Conservation (phyloP, 2,329 filamentous ascomycete species). For the Colletotrichum sojae region DNA sequence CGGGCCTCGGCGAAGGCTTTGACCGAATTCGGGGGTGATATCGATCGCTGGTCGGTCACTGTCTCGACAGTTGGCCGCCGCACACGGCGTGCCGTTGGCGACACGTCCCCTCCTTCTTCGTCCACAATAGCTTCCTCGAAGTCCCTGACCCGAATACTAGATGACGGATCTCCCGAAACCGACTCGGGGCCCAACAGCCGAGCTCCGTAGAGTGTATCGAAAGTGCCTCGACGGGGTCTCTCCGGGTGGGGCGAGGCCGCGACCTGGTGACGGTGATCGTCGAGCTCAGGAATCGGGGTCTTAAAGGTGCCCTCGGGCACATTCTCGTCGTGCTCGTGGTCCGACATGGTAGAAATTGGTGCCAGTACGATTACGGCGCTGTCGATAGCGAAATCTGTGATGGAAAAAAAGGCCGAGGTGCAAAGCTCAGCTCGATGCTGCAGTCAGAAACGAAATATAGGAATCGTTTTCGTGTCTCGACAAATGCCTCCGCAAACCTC, state of each 20-base stretch:
- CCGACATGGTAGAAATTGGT: constrained; percentile 74
- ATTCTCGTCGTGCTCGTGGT: constrained; percentile 74
- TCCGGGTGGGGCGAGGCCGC: constrained; percentile 72
- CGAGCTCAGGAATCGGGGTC: constrained; percentile 83
- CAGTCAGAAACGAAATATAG: background rate
- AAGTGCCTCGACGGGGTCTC: constrained; percentile 77
- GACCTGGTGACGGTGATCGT: constrained; percentile 85
- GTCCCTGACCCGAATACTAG: constrained; percentile 75
- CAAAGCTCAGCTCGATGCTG: background rate
- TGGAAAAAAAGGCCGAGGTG: background rate
- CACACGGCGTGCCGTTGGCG: constrained; percentile 59
- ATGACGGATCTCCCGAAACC: constrained; percentile 39
- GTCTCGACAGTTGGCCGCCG: constrained; percentile 72
- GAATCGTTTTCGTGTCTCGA: constrained; percentile 28
- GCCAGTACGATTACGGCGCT: constrained; percentile 10
- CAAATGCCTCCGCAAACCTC: constrained; percentile 39
- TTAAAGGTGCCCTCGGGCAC: constrained; percentile 75
- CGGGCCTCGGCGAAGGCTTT: constrained; percentile 96
- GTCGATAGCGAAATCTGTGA: background rate
- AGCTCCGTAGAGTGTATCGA: constrained; percentile 77
- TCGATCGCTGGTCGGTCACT: constrained; percentile 73
- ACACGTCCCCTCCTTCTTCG: constrained; percentile 72
- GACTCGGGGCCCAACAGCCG: constrained; percentile 59
- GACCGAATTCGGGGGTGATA: constrained; percentile 95
- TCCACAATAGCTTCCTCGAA: constrained; percentile 90